These are phyloP conservation scores for Paramyrothecium roridum DNA, from an alignment of 2,329 filamentous ascomycete genomes.

Conservation along the genomic window DNA sequence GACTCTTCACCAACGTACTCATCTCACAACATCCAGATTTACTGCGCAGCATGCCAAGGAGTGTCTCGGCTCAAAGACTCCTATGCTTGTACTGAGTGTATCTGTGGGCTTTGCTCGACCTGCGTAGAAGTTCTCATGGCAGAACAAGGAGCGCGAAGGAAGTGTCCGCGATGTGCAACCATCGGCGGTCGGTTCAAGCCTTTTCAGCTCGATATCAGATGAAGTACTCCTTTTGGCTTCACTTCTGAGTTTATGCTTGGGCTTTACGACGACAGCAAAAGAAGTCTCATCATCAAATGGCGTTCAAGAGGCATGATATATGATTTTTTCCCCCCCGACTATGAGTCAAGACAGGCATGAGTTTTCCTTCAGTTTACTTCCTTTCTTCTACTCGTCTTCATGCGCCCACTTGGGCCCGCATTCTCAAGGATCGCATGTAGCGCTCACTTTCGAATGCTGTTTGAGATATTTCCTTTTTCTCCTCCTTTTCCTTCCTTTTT, in stretches of 20 bases:
- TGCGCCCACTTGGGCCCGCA: not conserved
- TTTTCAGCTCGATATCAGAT: slow-evolving; percentile 79
- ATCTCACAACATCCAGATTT: slow-evolving; percentile 79
- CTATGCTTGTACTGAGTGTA: slow-evolving; percentile 94
- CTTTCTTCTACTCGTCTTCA: not conserved
- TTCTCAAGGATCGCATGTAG: too few relatives aligned
- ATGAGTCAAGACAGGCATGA: not conserved
- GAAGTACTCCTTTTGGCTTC: slow-evolving; percentile 22
- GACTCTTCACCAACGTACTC: slow-evolving; percentile 73
- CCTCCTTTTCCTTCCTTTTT: slow-evolving; percentile 12
- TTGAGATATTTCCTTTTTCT: slow-evolving; percentile 2
- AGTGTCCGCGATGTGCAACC: slow-evolving; percentile 76
- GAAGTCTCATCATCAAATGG: not conserved
- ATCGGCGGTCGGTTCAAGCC: slow-evolving; percentile 80
- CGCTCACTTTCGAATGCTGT: not conserved
- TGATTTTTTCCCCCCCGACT: not conserved
- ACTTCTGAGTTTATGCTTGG: too few relatives aligned
- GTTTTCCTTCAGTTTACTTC: not conserved
- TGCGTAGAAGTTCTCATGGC: slow-evolving; percentile 80
- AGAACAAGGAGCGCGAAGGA: slow-evolving; percentile 71
- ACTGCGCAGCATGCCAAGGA: slow-evolving; percentile 83
- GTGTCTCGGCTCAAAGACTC: slow-evolving; percentile 76
- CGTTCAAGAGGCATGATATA: not conserved
- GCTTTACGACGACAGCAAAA: too few relatives aligned
- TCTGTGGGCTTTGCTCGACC: slow-evolving; percentile 84